phyloP scores from a whole-genome alignment of 1,284 basidiomycete species.

The Microbotryum silenes-acaulis region DNA sequence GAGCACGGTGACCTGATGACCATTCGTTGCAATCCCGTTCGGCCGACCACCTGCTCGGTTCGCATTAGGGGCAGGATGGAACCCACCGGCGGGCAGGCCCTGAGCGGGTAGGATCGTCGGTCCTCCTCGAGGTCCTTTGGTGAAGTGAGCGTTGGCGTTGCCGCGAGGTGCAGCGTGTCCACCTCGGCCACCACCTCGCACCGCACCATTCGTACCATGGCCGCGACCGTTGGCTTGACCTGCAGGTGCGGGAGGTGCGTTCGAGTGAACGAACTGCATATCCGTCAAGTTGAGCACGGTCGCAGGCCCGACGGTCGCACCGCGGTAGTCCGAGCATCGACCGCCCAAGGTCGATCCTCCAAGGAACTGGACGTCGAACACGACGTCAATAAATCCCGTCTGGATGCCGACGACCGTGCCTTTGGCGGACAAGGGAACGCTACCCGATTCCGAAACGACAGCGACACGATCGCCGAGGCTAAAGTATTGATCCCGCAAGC shows the following conservation, averaged over 20 bases:
- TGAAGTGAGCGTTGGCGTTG: constrained; percentile 26
- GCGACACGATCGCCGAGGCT: constrained; percentile 88
- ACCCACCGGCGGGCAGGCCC: constrained; percentile 28
- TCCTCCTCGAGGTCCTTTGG: constrained; percentile 16
- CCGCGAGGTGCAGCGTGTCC: not conserved
- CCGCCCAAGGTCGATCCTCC: constrained; percentile 81
- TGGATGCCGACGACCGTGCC: constrained; percentile 89
- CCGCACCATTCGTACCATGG: not conserved
- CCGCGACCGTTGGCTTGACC: not conserved
- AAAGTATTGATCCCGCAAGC: constrained; percentile 85
- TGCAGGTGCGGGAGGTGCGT: not conserved
- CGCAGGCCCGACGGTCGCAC: constrained; percentile 72
- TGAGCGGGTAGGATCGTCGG: constrained; percentile 25
- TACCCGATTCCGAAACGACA: constrained; percentile 88
- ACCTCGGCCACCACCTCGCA: not conserved
- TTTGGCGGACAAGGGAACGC: constrained; percentile 81
- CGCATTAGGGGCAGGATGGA: constrained; percentile 22
- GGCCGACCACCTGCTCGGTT: not conserved
- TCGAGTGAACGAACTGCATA: constrained; percentile 36
- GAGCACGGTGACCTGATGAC: constrained; percentile 18
- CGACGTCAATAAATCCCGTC: constrained; percentile 81
- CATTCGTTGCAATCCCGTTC: constrained; percentile 16
- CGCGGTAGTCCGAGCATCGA: constrained; percentile 83
- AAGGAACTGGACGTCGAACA: constrained; percentile 95
- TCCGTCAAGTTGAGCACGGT: constrained; percentile 76